A percentile compares a stretch with the other conserved stretches of the same genome.
phyloP scores from a whole-genome alignment of 2,329 filamentous ascomycete species.

The Fusarium longipes region DNA sequence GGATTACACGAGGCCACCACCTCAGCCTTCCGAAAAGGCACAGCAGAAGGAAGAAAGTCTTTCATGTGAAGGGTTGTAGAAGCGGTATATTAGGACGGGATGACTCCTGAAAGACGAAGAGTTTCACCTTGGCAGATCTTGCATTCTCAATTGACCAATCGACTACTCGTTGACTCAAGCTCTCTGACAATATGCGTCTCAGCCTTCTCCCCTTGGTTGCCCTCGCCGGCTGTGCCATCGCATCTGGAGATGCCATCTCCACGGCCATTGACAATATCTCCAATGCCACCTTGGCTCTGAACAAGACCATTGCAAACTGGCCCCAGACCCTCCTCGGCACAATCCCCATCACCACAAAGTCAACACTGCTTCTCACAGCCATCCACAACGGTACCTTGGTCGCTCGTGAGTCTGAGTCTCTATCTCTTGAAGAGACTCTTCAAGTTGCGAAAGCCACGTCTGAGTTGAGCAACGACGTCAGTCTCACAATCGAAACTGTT shows the following conservation, averaged over 20 bases:
- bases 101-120: background rate
- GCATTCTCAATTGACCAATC: constrained; percentile 33
- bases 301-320: constrained; percentile 52
- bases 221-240: constrained; percentile 45
- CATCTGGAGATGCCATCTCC: constrained; percentile 51
- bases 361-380: constrained; percentile 52
- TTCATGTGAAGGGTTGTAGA: constrained; percentile 31
- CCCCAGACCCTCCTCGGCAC: constrained; percentile 53
- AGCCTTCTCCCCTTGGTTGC: constrained; percentile 39
- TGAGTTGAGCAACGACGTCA: constrained; percentile 53
- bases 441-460: constrained; percentile 53
- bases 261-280: constrained; percentile 52
- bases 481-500: constrained; percentile 53
- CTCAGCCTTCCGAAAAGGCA: constrained; percentile 29
- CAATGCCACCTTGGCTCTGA: constrained; percentile 50
- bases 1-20: constrained; percentile 37
- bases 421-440: constrained; percentile 54
- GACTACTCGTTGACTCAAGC: constrained; percentile 27
- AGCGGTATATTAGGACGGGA: constrained; percentile 32
- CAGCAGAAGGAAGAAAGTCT: background rate
- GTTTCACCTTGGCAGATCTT: constrained; percentile 20
- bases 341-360: constrained; percentile 55
- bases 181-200: constrained; percentile 41
- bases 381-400: constrained; percentile 54
- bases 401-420: constrained; percentile 52